Evolutionary conservation across 2,329 filamentous ascomycete species (phyloP).

Genomic region (Sarocladiaceae sp.): DNA sequence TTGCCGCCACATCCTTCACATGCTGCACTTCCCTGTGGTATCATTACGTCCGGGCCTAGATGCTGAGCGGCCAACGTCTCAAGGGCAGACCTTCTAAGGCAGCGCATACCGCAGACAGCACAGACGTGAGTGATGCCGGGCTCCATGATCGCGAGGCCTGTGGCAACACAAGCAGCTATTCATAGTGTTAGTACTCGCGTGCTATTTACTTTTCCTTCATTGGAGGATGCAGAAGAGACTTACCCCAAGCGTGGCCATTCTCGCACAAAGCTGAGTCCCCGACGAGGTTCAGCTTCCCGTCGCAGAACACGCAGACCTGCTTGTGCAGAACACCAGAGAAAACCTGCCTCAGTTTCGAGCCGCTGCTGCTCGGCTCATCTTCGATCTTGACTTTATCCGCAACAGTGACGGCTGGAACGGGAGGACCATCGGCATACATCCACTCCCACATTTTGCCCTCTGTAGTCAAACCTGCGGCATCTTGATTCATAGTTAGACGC

Average conservation of each 20-base stretch:
- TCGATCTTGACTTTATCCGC: slow-evolving; percentile 14
- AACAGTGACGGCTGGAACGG: slow-evolving; percentile 34
- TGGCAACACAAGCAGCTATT: slow-evolving; percentile 46
- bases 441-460: slow-evolving; percentile 51
- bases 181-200: background rate
- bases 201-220: background rate
- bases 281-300: slow-evolving; percentile 23
- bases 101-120: slow-evolving; percentile 47
- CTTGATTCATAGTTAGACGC: background rate
- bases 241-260: slow-evolving; percentile 35
- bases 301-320: slow-evolving; percentile 44
- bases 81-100: slow-evolving; percentile 39
- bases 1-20: slow-evolving; percentile 37
- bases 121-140: slow-evolving; percentile 49
- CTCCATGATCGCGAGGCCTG: slow-evolving; percentile 46
- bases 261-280: slow-evolving; percentile 31
- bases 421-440: slow-evolving; percentile 49
- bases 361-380: slow-evolving; percentile 7
- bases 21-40: slow-evolving; percentile 26
- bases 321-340: slow-evolving; percentile 29
- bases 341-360: slow-evolving; percentile 26
- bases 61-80: slow-evolving; percentile 24
- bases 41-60: slow-evolving; percentile 20
- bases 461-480: slow-evolving; percentile 32
- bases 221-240: slow-evolving; percentile 11